Conservation (phyloP, 371 early-diverging fungal genomes). For the Lichtheimia corymbifera region DNA sequence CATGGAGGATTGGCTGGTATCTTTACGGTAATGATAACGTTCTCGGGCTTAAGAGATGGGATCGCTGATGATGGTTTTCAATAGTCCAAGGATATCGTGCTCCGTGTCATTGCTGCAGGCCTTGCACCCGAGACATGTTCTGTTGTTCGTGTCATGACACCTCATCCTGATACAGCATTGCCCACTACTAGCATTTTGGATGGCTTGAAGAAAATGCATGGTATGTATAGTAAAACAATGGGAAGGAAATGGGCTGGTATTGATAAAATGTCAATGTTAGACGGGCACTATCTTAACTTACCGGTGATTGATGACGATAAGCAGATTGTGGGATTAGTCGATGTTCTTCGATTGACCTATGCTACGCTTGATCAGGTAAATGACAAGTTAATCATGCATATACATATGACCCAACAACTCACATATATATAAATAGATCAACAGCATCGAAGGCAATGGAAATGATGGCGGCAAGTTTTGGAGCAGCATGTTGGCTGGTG, state of each 20-base stretch:
- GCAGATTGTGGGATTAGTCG: constrained; percentile 86
- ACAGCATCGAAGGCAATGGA: constrained; percentile 42
- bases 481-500: constrained; percentile 16
- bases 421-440: constrained; percentile 18
- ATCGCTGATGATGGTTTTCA: constrained; percentile 1
- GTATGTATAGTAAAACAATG: constrained; percentile 33
- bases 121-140: constrained; percentile 88
- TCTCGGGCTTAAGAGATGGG: neutral
- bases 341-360: constrained; percentile 91
- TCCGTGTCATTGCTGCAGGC: constrained; percentile 94
- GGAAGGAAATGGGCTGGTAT: neutral
- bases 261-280: constrained; percentile 41
- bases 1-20: constrained; percentile 88
- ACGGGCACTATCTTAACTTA: constrained; percentile 94
- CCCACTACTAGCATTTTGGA: constrained; percentile 86
- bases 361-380: constrained; percentile 73
- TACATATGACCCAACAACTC: no score
- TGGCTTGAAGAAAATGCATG: constrained; percentile 94
- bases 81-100: constrained; percentile 84
- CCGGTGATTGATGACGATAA: constrained; percentile 86
- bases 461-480: constrained; percentile 30
- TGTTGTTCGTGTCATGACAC: constrained; percentile 98
- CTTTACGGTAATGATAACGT: constrained; percentile 59
- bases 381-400: no score
- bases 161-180: constrained; percentile 94